Conservation (phyloP, 1,284 basidiomycete genomes). For the Cryptococcus wingfieldii region DNA sequence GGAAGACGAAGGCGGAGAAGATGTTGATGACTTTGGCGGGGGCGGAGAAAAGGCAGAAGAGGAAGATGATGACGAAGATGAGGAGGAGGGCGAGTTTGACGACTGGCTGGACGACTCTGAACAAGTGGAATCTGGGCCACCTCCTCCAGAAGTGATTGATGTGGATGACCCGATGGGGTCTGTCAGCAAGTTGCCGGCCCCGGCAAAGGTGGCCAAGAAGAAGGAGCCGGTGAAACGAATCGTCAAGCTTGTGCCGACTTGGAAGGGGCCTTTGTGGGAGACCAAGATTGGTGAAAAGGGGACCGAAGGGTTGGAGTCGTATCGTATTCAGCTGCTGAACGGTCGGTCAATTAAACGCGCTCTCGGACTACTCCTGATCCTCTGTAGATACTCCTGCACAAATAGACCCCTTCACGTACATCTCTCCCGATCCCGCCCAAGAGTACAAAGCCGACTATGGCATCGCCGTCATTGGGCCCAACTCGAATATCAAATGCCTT, state of each 20-base stretch:
- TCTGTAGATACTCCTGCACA: slow-evolving; percentile 38
- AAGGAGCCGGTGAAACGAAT: slow-evolving; percentile 33
- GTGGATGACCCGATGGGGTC: not conserved
- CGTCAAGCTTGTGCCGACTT: slow-evolving; percentile 42
- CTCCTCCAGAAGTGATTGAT: slow-evolving; percentile 13
- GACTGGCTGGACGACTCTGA: slow-evolving; percentile 45
- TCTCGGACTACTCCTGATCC: not conserved
- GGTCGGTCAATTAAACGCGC: slow-evolving; percentile 20
- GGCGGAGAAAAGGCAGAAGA: slow-evolving; percentile 22
- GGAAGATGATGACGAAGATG: slow-evolving; percentile 36
- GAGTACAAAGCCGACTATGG: slow-evolving; percentile 29
- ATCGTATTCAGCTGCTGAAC: slow-evolving; percentile 45
- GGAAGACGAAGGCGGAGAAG: slow-evolving; percentile 46
- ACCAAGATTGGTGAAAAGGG: slow-evolving; percentile 29
- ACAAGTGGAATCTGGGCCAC: slow-evolving; percentile 22
- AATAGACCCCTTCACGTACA: slow-evolving; percentile 45
- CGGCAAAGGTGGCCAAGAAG: slow-evolving; percentile 31
- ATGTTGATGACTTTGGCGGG: slow-evolving; percentile 39
- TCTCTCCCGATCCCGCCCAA: slow-evolving; percentile 24
- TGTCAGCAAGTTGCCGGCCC: not conserved
- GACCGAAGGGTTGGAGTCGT: slow-evolving; percentile 34
- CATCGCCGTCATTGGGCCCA: slow-evolving; percentile 28
- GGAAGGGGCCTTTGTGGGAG: slow-evolving; percentile 47
- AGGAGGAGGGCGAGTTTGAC: slow-evolving; percentile 41
- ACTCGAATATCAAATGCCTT: slow-evolving; percentile 28